Conservation (phyloP, 225 moss, liverwort and hornwort species). For the Anthoceros angustus region DNA sequence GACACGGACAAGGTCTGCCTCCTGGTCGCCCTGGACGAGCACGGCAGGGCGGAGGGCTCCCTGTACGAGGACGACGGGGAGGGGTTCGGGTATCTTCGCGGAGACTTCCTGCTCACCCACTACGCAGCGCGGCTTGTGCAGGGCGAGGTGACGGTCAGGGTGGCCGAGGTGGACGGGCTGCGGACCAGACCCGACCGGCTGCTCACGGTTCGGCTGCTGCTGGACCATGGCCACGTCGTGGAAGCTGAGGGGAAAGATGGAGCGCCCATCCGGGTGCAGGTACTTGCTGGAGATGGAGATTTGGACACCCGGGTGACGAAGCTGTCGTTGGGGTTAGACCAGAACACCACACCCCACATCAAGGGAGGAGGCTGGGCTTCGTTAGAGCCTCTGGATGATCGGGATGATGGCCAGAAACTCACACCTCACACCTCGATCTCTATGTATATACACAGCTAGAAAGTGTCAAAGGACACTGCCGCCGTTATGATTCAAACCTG, state of each 20-base stretch:
- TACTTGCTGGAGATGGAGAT: too few species aligned
- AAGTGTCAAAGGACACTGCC: too few species aligned
- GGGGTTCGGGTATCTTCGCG: not conserved
- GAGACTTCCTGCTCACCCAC: not conserved
- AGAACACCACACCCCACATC: too few species aligned
- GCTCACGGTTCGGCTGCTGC: not conserved
- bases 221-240: not conserved
- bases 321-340: too few species aligned
- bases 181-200: not conserved
- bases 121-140: not conserved
- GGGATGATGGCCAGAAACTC: too few species aligned
- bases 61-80: constrained; percentile 1
- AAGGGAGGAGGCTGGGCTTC: too few species aligned
- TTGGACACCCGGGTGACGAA: too few species aligned
- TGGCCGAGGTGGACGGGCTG: not conserved
- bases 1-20: not conserved
- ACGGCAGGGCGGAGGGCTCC: not conserved
- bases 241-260: not conserved
- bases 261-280: not conserved
- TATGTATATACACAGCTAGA: too few species aligned
- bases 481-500: too few species aligned
- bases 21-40: not conserved
- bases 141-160: not conserved
- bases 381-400: too few species aligned
- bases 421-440: too few species aligned